A percentile compares a stretch with the other conserved stretches of the same genome.
Conservation (phyloP, 306 rosid species). For the Macrotyloma uniflorum region DNA sequence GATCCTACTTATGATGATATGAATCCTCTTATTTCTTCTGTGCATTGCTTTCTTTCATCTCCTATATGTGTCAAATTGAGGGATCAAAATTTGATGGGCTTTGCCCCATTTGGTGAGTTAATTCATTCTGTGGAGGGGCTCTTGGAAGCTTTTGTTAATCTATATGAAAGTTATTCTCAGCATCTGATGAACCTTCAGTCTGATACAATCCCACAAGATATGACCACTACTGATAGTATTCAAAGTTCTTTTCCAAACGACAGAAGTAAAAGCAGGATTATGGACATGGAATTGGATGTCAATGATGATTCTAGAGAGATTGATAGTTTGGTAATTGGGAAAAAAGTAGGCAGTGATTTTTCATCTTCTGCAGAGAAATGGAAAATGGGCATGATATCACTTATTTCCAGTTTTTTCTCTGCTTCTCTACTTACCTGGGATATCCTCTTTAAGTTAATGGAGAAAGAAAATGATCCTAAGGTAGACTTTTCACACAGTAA, state of each 20-base stretch:
- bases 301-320: slow-evolving; percentile 66
- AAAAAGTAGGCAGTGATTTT: slow-evolving; percentile 41
- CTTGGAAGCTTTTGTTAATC: slow-evolving; percentile 62
- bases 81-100: slow-evolving; percentile 50
- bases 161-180: slow-evolving; percentile 66
- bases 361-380: slow-evolving; percentile 60
- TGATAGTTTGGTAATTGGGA: slow-evolving; percentile 53
- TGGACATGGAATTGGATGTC: slow-evolving; percentile 86
- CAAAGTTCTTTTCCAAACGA: slow-evolving; percentile 47
- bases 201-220: slow-evolving; percentile 47
- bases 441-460: slow-evolving; percentile 62
- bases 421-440: slow-evolving; percentile 75
- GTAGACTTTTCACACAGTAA: slow-evolving; percentile 43
- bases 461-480: slow-evolving; percentile 71
- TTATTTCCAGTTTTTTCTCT: slow-evolving; percentile 71
- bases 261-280: slow-evolving; percentile 61
- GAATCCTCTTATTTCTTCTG: slow-evolving; percentile 53
- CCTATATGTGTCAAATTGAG: slow-evolving; percentile 58
- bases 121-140: slow-evolving; percentile 64
- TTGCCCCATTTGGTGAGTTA: slow-evolving; percentile 52
- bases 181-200: slow-evolving; percentile 49
- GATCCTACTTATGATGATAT: slow-evolving; percentile 55
- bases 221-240: slow-evolving; percentile 46
- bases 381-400: slow-evolving; percentile 70
- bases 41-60: slow-evolving; percentile 65